Evolutionary conservation across 2,329 filamentous ascomycete species (phyloP).

Genomic region (Penicillium sp.): DNA sequence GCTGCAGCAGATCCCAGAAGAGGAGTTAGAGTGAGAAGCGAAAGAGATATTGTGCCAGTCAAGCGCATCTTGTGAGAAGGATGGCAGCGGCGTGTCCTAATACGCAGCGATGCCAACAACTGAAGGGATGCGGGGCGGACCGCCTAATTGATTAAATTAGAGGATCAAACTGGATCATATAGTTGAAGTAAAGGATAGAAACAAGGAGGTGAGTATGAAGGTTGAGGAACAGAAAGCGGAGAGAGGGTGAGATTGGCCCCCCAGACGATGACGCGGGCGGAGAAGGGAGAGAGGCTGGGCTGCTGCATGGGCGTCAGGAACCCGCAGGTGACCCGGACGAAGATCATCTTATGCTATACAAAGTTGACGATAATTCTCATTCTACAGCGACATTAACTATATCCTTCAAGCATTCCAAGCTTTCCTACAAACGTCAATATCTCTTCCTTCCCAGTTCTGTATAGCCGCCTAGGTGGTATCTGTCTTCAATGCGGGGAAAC

Average conservation of each 20-base stretch:
- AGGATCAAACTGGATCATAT: not conserved
- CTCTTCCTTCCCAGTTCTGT: not conserved
- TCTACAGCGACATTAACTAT: not conserved
- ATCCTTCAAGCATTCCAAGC: not conserved
- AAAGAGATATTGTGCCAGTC: conserved; percentile 22
- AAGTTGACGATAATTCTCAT: not conserved
- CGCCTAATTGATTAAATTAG: conserved; percentile 4
- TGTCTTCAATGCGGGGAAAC: conserved; percentile 5
- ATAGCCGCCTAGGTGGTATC: not conserved
- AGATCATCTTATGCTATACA: not conserved
- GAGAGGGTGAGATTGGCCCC: conserved; percentile 19
- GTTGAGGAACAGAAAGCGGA: conserved; percentile 14
- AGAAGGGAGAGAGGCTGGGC: conserved; percentile 26
- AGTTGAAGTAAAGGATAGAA: not conserved
- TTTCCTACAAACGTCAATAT: not conserved
- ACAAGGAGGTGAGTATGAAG: conserved; percentile 5
- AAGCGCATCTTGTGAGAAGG: conserved; percentile 29
- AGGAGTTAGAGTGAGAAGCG: conserved; percentile 28
- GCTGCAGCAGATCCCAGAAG: conserved; percentile 23
- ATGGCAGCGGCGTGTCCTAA: conserved; percentile 9
- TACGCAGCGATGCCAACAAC: conserved; percentile 6
- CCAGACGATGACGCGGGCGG: conserved; percentile 34
- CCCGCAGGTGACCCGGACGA: not conserved
- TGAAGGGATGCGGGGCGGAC: conserved; percentile 6
- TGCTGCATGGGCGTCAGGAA: conserved; percentile 21